A percentile compares a stretch with the other conserved stretches of the same genome.
These are phyloP conservation scores for Aegle marmelos DNA, from an alignment of 345 rosid species.

Conservation along the genomic window DNA sequence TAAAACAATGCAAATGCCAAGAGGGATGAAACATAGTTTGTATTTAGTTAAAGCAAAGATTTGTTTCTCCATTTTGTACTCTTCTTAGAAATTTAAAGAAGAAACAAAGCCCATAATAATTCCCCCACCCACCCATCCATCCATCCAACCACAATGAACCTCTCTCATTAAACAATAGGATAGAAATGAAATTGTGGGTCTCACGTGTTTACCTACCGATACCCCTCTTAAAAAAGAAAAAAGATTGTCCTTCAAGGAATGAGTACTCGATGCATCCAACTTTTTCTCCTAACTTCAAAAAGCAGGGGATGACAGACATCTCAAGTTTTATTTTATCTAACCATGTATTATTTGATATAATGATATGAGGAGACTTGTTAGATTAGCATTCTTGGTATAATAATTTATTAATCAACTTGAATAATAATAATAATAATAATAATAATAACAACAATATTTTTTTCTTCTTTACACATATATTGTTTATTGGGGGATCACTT, in stretches of 20 bases:
- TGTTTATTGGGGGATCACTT: not conserved
- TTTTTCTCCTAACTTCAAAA: constrained; percentile 14
- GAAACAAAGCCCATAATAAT: not conserved
- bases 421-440: no score
- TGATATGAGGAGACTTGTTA: not conserved
- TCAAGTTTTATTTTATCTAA: constrained; percentile 4
- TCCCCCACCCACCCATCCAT: not conserved
- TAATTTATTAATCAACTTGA: not conserved
- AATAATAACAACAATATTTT: no score
- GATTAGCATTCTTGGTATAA: not conserved
- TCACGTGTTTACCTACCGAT: constrained; percentile 22
- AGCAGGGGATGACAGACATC: constrained; percentile 14
- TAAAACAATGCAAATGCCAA: not conserved
- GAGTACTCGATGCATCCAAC: constrained; percentile 4
- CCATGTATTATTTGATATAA: not conserved
- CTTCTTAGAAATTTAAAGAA: not conserved
- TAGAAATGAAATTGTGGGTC: not conserved
- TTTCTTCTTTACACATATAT: no score
- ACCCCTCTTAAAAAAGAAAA: constrained; percentile 19
- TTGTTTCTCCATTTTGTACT: constrained; percentile 4
- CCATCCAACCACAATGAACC: not conserved
- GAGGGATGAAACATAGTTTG: not conserved
- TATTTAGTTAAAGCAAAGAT: constrained; percentile 1
- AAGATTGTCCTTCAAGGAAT: constrained; percentile 19
- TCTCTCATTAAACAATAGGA: not conserved